A percentile compares a stretch with the other conserved stretches of the same genome.
Evolutionary conservation across 768 basidiomycete genomes (phyloP).

Genomic region (Lactarius psammicola): DNA sequence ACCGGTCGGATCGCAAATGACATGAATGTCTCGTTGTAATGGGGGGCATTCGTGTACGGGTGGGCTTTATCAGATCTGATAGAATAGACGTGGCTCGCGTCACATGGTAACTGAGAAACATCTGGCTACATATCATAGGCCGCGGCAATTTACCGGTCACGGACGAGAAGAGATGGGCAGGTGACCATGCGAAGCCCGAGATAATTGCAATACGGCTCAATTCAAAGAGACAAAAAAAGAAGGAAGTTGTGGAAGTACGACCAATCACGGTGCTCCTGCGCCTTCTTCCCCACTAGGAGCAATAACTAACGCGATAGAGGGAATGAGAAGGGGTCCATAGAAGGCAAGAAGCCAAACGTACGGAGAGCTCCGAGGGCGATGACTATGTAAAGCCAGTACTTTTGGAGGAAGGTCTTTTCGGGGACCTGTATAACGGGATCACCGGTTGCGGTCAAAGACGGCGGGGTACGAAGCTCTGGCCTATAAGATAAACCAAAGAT

Average conservation of each 20-base stretch:
- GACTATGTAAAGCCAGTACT: constrained; percentile 86
- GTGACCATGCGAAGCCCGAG: constrained; percentile 1
- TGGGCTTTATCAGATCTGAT: constrained; percentile 7
- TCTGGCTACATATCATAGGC: not conserved
- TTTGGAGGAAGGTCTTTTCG: constrained; percentile 81
- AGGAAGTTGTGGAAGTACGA: not conserved
- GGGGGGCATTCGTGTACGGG: not conserved
- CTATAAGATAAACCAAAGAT: constrained; percentile 38
- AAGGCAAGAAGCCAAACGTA: constrained; percentile 39
- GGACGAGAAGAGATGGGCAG: not conserved
- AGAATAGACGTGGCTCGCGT: not conserved
- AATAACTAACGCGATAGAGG: constrained; percentile 7
- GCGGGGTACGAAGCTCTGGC: constrained; percentile 65
- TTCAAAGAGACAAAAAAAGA: not conserved
- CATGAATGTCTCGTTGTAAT: constrained; percentile 10
- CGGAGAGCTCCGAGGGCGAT: constrained; percentile 56
- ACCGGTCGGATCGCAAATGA: constrained; percentile 51
- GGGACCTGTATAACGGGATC: constrained; percentile 55
- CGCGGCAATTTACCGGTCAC: constrained; percentile 19
- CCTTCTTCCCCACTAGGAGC: constrained; percentile 21
- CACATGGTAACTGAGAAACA: constrained; percentile 3
- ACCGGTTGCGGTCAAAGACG: constrained; percentile 64
- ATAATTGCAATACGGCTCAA: constrained; percentile 9
- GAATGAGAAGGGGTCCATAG: not conserved
- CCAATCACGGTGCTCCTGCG: constrained; percentile 7